These are phyloP conservation scores for Diaporthe australafricana DNA, from an alignment of 2,329 filamentous ascomycete genomes.

Conservation along the genomic window DNA sequence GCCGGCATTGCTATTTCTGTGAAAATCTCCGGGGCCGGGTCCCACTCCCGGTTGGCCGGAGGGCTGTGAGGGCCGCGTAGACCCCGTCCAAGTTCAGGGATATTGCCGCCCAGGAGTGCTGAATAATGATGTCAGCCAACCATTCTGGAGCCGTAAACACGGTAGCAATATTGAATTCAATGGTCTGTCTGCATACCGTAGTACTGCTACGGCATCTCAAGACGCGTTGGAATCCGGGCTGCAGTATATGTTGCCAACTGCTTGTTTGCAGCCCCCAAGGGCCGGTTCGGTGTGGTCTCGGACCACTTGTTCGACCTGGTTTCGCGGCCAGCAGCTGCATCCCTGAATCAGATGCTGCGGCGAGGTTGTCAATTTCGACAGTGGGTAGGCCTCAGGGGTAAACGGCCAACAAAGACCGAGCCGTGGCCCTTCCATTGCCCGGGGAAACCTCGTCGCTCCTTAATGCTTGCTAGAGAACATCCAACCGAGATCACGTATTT, in stretches of 20 bases:
- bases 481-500: constrained; percentile 26
- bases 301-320: neutral
- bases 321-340: neutral
- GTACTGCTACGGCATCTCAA: neutral
- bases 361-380: constrained; percentile 28
- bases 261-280: neutral
- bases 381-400: constrained; percentile 32
- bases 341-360: constrained; percentile 28
- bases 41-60: constrained; percentile 17
- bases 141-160: neutral
- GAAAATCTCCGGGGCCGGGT: constrained; percentile 13
- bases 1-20: constrained; percentile 29
- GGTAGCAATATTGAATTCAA: neutral
- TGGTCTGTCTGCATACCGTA: neutral
- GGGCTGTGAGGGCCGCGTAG: constrained; percentile 25
- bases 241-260: neutral
- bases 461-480: constrained; percentile 19
- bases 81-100: neutral
- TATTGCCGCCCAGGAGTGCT: neutral
- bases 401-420: constrained; percentile 22
- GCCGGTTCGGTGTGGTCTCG: neutral
- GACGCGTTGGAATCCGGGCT: neutral
- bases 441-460: constrained; percentile 15
- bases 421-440: constrained; percentile 22
- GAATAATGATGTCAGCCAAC: neutral